These are phyloP conservation scores for cucumber (Cucumis sativus) DNA, from an alignment of 306 rosid species.

Conservation along the genomic window Cucumber_9930_V3 NC_026657.2:4036001-4036500, in stretches of 20 bases:
- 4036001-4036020: not conserved
- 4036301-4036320: conserved; percentile 85
- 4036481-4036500: not conserved
- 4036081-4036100: not conserved
- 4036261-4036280: conserved; percentile 72
- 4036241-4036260: conserved; percentile 32
- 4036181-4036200: conserved; percentile 6
- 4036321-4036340: conserved; percentile 75
- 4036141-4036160: conserved; percentile 11
- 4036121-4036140: not conserved
- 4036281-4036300: conserved; percentile 78
- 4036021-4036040: not conserved
- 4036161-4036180: conserved; percentile 10
- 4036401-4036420: not conserved
- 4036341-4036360: conserved; percentile 98
- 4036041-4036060: not conserved
- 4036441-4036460: not conserved
- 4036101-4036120: conserved; percentile 16
- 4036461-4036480: not conserved
- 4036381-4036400: not conserved
- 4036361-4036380: conserved; percentile 49
- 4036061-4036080: not conserved
- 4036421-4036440: not conserved
- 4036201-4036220: conserved; percentile 14
- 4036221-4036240: conserved; percentile 27